These are phyloP conservation scores for Arthroderma sp. DNA, from an alignment of 2,329 filamentous ascomycete genomes.

Conservation along the genomic window DNA sequence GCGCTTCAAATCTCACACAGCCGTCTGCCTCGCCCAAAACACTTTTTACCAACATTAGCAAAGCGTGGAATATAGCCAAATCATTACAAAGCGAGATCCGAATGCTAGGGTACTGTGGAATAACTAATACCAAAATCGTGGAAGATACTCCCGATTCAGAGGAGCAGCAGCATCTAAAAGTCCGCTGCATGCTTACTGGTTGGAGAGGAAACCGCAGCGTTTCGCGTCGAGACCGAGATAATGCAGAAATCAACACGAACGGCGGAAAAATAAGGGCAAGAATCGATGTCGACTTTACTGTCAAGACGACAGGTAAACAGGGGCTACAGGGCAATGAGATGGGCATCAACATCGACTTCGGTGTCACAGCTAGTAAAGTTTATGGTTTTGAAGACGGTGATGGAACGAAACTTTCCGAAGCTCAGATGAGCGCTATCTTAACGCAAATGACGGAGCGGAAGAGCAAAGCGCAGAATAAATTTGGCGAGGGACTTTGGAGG, in stretches of 20 bases:
- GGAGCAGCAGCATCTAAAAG: constrained; percentile 16
- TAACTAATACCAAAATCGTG: constrained; percentile 25
- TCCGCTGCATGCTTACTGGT: constrained; percentile 28
- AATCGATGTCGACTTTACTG: constrained; percentile 29
- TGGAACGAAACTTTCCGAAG: constrained; percentile 19
- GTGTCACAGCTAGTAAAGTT: constrained; percentile 26
- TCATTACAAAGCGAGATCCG: constrained; percentile 31
- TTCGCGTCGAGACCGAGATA: constrained; percentile 7
- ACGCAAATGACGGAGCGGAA: constrained; percentile 17
- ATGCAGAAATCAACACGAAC: constrained; percentile 8
- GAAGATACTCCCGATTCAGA: constrained; percentile 13
- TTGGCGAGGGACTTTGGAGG: constrained; percentile 29
- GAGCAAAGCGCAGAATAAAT: constrained; percentile 8
- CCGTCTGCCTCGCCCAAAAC: constrained; percentile 23
- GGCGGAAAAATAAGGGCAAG: constrained; percentile 12
- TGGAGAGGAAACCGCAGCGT: not conserved
- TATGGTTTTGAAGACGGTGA: constrained; percentile 24
- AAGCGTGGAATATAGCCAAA: constrained; percentile 29
- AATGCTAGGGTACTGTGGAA: constrained; percentile 31
- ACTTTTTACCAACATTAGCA: constrained; percentile 28
- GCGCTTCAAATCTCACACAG: constrained; percentile 24
- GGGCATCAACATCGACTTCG: constrained; percentile 23
- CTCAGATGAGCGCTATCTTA: constrained; percentile 21
- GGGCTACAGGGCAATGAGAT: not conserved
- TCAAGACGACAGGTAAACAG: constrained; percentile 15